Conservation (phyloP, 2,329 filamentous ascomycete species). For the Apiospora pterosperma region DNA sequence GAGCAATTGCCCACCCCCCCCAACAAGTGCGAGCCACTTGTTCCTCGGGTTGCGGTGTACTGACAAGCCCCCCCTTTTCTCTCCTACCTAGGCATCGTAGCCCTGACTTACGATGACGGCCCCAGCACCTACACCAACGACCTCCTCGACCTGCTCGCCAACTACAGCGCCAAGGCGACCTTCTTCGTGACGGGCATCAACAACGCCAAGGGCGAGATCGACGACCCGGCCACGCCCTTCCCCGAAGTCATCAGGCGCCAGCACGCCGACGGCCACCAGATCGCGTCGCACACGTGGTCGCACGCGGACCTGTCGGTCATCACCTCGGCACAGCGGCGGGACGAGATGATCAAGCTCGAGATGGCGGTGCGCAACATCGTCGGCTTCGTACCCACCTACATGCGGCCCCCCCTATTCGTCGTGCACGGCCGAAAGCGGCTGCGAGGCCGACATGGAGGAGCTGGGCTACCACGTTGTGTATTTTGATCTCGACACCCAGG, state of each 20-base stretch:
- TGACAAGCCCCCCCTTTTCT: conserved; percentile 33
- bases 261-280: conserved; percentile 41
- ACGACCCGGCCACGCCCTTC: conserved; percentile 24
- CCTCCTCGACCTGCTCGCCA: conserved; percentile 16
- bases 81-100: conserved; percentile 10
- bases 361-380: conserved; percentile 40
- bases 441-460: conserved; percentile 28
- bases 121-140: conserved; percentile 16
- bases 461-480: conserved; percentile 55
- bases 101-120: conserved; percentile 23
- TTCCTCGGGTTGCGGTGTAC: conserved; percentile 38
- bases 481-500: conserved; percentile 58
- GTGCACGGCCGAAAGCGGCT: conserved; percentile 31
- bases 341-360: conserved; percentile 43
- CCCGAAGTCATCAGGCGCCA: conserved; percentile 39
- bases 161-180: conserved; percentile 15
- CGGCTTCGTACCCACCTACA: conserved; percentile 42
- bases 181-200: conserved; percentile 36
- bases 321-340: conserved; percentile 27
- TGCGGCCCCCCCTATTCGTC: conserved; percentile 29
- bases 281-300: conserved; percentile 46
- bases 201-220: conserved; percentile 38
- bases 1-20: conserved; percentile 44
- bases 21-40: conserved; percentile 45
- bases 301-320: conserved; percentile 38